phyloP scores from a whole-genome alignment of 352 stramenopile genomes.

The Globisporangium sylvaticum region DNA sequence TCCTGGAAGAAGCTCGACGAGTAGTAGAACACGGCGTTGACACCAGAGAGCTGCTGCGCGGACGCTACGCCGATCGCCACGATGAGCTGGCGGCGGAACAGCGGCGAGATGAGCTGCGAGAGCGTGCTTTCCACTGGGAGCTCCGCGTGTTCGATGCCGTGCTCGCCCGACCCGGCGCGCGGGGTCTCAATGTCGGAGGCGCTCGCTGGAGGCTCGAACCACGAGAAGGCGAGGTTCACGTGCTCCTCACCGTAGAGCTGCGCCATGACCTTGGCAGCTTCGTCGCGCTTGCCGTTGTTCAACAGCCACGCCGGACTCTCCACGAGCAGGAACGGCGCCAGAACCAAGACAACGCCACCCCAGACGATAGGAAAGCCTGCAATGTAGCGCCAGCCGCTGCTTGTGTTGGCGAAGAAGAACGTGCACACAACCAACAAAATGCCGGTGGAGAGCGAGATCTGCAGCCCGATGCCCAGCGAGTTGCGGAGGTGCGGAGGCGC shows the following conservation, averaged over 20 bases:
- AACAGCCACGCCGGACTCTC: constrained; percentile 47
- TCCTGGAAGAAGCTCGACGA: constrained; percentile 56
- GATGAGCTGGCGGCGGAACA: constrained; percentile 36
- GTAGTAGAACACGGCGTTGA: constrained; percentile 75
- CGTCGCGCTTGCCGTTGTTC: constrained; percentile 16
- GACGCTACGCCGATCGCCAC: constrained; percentile 36
- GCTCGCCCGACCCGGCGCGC: neutral
- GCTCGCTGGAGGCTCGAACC: constrained; percentile 25
- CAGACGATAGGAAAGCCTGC: constrained; percentile 36
- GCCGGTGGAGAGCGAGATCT: constrained; percentile 48
- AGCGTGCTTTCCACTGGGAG: constrained; percentile 3
- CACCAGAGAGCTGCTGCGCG: constrained; percentile 49
- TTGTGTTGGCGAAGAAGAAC: constrained; percentile 49
- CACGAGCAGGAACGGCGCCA: constrained; percentile 36
- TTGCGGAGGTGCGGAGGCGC: constrained; percentile 34
- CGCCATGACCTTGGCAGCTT: constrained; percentile 25
- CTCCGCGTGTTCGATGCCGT: neutral
- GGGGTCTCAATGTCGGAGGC: neutral
- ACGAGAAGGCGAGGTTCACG: constrained; percentile 24
- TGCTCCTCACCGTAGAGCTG: constrained; percentile 32
- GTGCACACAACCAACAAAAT: constrained; percentile 39
- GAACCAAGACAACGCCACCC: constrained; percentile 27
- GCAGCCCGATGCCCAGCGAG: constrained; percentile 33
- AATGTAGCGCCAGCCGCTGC: constrained; percentile 51
- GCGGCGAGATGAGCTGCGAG: constrained; percentile 8